Percentiles rank a stretch among this genome's conserved stretches.
These are phyloP conservation scores for Leavenworthia alabamica DNA, from an alignment of 345 rosid genomes.

Conservation along the genomic window DNA sequence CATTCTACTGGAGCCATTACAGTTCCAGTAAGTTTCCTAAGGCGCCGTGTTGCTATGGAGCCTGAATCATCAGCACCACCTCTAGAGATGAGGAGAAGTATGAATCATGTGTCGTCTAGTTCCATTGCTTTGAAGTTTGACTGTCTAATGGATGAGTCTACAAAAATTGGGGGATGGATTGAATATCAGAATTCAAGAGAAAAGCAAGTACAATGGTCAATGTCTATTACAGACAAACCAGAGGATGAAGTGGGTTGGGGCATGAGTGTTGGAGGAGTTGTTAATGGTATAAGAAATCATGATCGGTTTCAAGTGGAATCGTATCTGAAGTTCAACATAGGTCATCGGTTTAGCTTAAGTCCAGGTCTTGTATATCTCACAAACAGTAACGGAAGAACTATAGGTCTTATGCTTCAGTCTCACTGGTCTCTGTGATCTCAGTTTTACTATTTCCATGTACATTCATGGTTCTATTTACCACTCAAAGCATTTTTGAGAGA, in stretches of 20 bases:
- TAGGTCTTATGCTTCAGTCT: constrained; percentile 64
- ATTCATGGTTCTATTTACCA: not conserved
- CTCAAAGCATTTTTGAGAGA: not conserved
- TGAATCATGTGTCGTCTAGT: constrained; percentile 24
- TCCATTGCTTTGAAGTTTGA: constrained; percentile 63
- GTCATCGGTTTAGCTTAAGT: constrained; percentile 46
- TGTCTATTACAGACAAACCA: constrained; percentile 46
- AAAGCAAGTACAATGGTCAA: constrained; percentile 51
- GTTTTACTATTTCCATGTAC: not conserved
- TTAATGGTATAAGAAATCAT: constrained; percentile 36
- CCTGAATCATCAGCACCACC: constrained; percentile 24
- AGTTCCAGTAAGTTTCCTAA: constrained; percentile 43
- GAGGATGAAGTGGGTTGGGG: constrained; percentile 81
- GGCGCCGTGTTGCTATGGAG: constrained; percentile 20
- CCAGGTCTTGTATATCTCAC: constrained; percentile 60
- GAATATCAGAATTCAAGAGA: constrained; percentile 51
- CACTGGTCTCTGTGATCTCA: constrained; percentile 59
- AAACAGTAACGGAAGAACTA: constrained; percentile 41
- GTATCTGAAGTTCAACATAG: constrained; percentile 45
- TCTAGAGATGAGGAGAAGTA: constrained; percentile 12
- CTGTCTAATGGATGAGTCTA: constrained; percentile 48
- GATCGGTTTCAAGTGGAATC: constrained; percentile 62
- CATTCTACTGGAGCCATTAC: constrained; percentile 43
- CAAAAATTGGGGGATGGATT: constrained; percentile 66
- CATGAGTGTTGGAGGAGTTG: constrained; percentile 46